Conservation (phyloP, 164 flowering plant species). For the Echeveria elegans region DNA sequence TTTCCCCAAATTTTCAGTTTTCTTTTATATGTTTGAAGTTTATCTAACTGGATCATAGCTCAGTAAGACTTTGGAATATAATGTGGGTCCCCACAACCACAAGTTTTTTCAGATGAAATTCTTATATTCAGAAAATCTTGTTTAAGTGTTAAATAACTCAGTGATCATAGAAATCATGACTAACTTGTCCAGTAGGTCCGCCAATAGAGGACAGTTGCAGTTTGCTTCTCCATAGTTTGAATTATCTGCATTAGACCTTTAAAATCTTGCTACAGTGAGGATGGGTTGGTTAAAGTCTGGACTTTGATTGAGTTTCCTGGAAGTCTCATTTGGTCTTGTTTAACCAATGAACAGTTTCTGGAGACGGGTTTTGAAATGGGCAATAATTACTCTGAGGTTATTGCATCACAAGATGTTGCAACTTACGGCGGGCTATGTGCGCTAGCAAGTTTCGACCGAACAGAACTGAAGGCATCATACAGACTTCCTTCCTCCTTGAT, state of each 20-base stretch:
- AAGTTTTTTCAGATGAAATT: no score
- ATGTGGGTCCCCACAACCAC: no score
- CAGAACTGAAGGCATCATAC: constrained; percentile 87
- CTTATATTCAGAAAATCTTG: no score
- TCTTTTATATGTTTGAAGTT: not conserved
- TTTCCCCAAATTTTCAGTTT: not conserved
- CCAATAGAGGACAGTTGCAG: not conserved
- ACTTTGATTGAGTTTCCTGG: not conserved
- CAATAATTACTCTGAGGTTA: constrained; percentile 71
- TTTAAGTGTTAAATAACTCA: no score
- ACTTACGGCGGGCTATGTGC: constrained; percentile 99
- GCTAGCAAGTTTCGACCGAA: constrained; percentile 89
- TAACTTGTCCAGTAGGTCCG: no score
- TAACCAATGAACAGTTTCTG: constrained; percentile 48
- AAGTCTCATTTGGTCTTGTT: not conserved
- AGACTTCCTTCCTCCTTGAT: not conserved
- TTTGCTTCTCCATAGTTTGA: not conserved
- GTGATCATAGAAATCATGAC: no score
- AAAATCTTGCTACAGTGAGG: not conserved
- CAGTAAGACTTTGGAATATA: not conserved
- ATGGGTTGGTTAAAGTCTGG: not conserved
- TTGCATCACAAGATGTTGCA: constrained; percentile 97
- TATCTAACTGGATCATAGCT: not conserved
- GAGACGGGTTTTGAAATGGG: constrained; percentile 78
- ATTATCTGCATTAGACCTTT: not conserved